Percentiles rank a stretch among this genome's conserved stretches.
phyloP scores from a whole-genome alignment of 1,139 yeast genomes.

The Yamadazyma pseudoaaseri region DNA sequence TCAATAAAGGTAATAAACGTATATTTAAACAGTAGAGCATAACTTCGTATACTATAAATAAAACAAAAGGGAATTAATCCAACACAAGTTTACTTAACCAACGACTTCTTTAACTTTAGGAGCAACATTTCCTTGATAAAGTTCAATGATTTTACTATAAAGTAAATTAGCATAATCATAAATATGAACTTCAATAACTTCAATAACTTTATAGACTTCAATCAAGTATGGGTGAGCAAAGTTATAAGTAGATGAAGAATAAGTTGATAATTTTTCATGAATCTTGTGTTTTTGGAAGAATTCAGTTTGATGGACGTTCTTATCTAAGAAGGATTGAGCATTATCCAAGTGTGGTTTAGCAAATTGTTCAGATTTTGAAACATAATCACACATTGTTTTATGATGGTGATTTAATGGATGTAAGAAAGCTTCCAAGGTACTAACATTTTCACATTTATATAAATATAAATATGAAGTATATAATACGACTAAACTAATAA shows the following conservation, averaged over 20 bases:
- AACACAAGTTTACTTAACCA: conserved; percentile 1
- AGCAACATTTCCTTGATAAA: conserved; percentile 6
- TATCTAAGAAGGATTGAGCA: conserved; percentile 32
- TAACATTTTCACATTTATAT: conserved; percentile 41
- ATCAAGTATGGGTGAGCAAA: conserved; percentile 29
- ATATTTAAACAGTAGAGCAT: conserved; percentile 1
- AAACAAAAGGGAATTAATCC: neutral
- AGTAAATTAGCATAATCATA: conserved; percentile 19
- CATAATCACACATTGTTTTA: conserved; percentile 34
- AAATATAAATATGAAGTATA: conserved; percentile 39
- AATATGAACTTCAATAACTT: conserved; percentile 28
- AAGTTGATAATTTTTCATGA: conserved; percentile 25
- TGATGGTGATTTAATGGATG: conserved; percentile 42
- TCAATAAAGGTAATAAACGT: conserved; percentile 1
- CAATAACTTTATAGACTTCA: conserved; percentile 30
- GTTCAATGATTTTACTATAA: conserved; percentile 12
- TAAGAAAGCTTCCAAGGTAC: conserved; percentile 32
- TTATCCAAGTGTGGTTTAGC: conserved; percentile 32
- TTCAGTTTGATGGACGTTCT: conserved; percentile 37
- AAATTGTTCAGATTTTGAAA: conserved; percentile 28
- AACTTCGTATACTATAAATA: neutral
- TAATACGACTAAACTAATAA: conserved; percentile 29
- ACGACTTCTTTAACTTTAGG: conserved; percentile 8
- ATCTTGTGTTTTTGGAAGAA: conserved; percentile 34
- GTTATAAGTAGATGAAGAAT: conserved; percentile 13